These are phyloP conservation scores for Coniosporium tulheliwenetii DNA, from an alignment of 2,329 filamentous ascomycete species.

Conservation along the genomic window DNA sequence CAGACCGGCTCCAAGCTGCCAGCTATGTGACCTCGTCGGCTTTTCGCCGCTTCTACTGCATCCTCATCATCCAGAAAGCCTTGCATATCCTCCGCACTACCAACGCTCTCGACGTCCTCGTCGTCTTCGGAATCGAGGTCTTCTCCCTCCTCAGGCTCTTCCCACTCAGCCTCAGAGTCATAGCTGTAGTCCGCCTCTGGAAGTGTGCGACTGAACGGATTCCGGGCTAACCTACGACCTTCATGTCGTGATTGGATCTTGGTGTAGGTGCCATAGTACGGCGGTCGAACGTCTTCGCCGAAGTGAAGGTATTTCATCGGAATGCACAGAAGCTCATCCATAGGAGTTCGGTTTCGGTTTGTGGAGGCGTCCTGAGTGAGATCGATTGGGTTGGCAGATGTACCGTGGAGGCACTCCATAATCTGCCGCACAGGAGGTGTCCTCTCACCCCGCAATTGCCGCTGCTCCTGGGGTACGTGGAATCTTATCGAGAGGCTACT, in stretches of 20 bases:
- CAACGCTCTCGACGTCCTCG: slow-evolving; percentile 53
- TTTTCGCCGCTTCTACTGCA: slow-evolving; percentile 36
- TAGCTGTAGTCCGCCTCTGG: slow-evolving; percentile 62
- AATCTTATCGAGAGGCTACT: neutral
- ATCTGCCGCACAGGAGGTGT: slow-evolving; percentile 17
- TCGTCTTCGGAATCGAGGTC: slow-evolving; percentile 50
- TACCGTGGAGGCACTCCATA: slow-evolving; percentile 27
- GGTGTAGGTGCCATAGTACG: slow-evolving; percentile 61
- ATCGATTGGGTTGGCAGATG: slow-evolving; percentile 24
- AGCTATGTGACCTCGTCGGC: slow-evolving; percentile 41
- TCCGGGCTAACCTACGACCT: slow-evolving; percentile 33
- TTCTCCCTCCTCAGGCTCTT: slow-evolving; percentile 58
- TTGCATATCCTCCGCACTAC: slow-evolving; percentile 75
- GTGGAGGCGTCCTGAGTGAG: slow-evolving; percentile 20
- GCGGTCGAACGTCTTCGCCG: slow-evolving; percentile 44
- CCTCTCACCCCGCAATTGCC: slow-evolving; percentile 2
- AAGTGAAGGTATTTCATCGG: slow-evolving; percentile 50
- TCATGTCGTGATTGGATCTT: slow-evolving; percentile 33
- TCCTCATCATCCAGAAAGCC: slow-evolving; percentile 83
- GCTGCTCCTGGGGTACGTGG: slow-evolving; percentile 1
- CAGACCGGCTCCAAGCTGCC: slow-evolving; percentile 61
- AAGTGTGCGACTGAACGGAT: slow-evolving; percentile 38
- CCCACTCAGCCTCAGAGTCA: slow-evolving; percentile 75
- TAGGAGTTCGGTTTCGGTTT: slow-evolving; percentile 11
- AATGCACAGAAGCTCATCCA: slow-evolving; percentile 34